Percentiles rank a stretch among this genome's conserved stretches.
Evolutionary conservation across 768 basidiomycete species (phyloP).

Genomic region (Psilocybe subaeruginosa): DNA sequence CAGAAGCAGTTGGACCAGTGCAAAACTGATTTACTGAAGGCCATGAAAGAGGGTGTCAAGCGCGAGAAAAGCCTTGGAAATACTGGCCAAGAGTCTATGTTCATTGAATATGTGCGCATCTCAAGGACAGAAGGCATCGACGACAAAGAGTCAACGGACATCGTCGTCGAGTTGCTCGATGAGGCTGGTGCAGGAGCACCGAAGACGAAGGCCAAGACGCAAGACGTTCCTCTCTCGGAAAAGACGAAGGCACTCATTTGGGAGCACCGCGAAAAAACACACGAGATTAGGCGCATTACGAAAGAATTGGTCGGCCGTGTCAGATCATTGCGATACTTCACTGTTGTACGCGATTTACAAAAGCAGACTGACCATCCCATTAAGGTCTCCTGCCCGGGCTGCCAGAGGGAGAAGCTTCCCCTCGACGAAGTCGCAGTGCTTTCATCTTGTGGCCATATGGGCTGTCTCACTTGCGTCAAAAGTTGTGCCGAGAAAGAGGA

Average conservation of each 20-base stretch:
- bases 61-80: conserved; percentile 71
- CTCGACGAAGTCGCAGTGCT: conserved; percentile 78
- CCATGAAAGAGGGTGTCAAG: conserved; percentile 66
- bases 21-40: conserved; percentile 67
- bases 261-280: conserved; percentile 86
- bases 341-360: conserved; percentile 87
- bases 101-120: conserved; percentile 76
- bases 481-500: conserved; percentile 75
- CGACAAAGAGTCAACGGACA: conserved; percentile 74
- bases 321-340: conserved; percentile 91
- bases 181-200: conserved; percentile 55
- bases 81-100: conserved; percentile 71
- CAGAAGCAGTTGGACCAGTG: conserved; percentile 80
- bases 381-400: conserved; percentile 63
- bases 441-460: conserved; percentile 91
- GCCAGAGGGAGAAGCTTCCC: conserved; percentile 56
- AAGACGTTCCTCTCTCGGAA: conserved; percentile 58
- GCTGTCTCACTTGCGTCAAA: conserved; percentile 76
- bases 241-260: conserved; percentile 66
- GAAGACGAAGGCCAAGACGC: conserved; percentile 53
- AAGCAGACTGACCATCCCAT: conserved; percentile 66
- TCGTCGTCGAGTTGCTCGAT: conserved; percentile 60
- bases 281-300: conserved; percentile 79
- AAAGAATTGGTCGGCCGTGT: conserved; percentile 92
- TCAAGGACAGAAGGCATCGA: conserved; percentile 73